Base-by-base conservation (phyloP, 352 stramenopile genomes). In the Aphanomyces invadans region DNA sequence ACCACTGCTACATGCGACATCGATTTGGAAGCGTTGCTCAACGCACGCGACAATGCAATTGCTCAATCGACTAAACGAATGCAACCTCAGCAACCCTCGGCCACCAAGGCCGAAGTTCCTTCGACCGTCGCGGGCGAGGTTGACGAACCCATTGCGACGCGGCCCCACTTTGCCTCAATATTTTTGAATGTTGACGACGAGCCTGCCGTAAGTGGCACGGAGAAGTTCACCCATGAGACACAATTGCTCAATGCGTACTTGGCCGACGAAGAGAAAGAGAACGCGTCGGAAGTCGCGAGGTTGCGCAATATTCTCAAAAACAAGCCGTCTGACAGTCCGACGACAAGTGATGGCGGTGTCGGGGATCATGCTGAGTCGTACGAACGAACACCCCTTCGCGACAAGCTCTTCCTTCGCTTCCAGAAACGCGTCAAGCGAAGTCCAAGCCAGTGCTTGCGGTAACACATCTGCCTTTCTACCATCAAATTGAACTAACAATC, bases 331-430 rank as follows among this genome's bases (percentile, higher is more conserved):
- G 53, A 69, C 23, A 45, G 9, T 17, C 59, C 57, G 59, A 49
- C n/a, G 0, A 17, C 26, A 21, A 52, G 59, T 49, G 62, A 46
- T 11, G 69, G 55, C n/a, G 48, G 39, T 33, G 67, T 68, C 15
- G 69, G 68, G 1, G 62, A 64, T 2, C 70, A 74, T 0, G 67
- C 73, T 1, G 85, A 94, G 52, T 86, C 83, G 9, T 94, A 94
- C 59, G 85, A 94, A 72, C 86, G 83, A 56, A 92, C 85, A 19
- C 85, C 85, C 0, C 80, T 81, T 5, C 69, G 74, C 17, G 77
- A 90, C 62, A 80, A 83, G 29, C 78, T 91, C 70, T 79, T 94
- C n/a, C 68, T 92, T 65, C 80, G 78, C n/a, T 94, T 94, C 71
- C 83, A 94, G 68, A 88, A 94, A 68, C 85, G 85, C 31, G 89